These are phyloP conservation scores for Citrus unshiu DNA, from an alignment of 345 rosid species.

Conservation along the genomic window DNA sequence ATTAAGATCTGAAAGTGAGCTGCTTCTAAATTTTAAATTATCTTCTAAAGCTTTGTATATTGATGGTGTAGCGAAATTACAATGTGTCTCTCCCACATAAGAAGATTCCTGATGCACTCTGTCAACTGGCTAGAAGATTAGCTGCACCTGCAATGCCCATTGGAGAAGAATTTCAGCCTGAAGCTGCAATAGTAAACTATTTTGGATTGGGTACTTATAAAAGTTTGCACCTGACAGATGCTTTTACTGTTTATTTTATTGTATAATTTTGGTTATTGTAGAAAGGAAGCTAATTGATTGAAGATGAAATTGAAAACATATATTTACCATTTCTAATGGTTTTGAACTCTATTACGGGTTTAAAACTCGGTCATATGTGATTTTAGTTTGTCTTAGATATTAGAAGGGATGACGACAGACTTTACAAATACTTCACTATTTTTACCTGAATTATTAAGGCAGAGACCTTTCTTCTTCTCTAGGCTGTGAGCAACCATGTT, in stretches of 20 bases:
- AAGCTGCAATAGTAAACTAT: slow-evolving; percentile 91
- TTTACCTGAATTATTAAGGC: not conserved
- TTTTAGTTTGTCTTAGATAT: not conserved
- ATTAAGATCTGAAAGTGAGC: not conserved
- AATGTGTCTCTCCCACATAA: slow-evolving; percentile 76
- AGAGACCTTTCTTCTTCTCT: not conserved
- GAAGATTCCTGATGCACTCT: slow-evolving; percentile 73
- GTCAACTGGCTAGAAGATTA: slow-evolving; percentile 64
- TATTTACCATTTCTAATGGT: not conserved
- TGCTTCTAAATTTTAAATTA: not conserved
- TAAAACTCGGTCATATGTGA: not conserved
- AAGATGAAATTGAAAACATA: not conserved
- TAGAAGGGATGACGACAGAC: not conserved
- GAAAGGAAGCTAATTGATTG: not conserved
- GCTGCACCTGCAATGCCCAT: slow-evolving; percentile 75
- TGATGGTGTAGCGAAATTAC: slow-evolving; percentile 64
- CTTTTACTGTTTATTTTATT: not conserved
- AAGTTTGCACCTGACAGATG: not conserved
- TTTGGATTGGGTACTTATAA: slow-evolving; percentile 59
- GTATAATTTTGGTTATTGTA: not conserved
- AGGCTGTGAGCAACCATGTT: not conserved
- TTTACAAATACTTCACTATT: not conserved
- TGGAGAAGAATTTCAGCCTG: slow-evolving; percentile 80
- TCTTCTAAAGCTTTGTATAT: slow-evolving; percentile 5
- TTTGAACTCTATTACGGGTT: not conserved